These are phyloP conservation scores for Nicotiana paniculata DNA, from an alignment of 257 asterid species.

Conservation along the genomic window DNA sequence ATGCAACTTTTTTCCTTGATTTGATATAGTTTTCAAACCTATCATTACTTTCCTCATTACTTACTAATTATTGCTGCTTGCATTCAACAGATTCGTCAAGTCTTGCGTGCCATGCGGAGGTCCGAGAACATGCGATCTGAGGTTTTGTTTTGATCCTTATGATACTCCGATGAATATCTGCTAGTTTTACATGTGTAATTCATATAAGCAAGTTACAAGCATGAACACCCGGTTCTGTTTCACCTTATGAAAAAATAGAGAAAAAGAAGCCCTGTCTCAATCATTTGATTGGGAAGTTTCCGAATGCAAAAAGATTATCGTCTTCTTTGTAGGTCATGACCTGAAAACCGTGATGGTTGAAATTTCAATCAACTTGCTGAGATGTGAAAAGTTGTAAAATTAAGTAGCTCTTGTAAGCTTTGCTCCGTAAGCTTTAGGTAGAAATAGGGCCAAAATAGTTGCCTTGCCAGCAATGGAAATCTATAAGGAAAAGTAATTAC, in stretches of 20 bases:
- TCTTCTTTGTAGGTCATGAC: background rate
- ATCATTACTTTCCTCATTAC: background rate
- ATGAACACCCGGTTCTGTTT: background rate
- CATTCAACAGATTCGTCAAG: constrained; percentile 65
- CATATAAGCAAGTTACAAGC: background rate
- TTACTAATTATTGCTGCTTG: background rate
- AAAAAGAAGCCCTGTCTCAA: background rate
- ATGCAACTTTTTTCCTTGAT: background rate
- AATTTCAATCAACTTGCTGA: background rate
- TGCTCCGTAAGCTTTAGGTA: background rate
- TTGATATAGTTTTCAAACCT: background rate
- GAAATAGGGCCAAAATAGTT: background rate
- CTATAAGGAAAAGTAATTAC: background rate
- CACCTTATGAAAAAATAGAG: background rate
- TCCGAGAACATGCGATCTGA: constrained; percentile 53
- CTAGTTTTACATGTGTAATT: background rate
- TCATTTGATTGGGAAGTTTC: background rate
- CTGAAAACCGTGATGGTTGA: background rate
- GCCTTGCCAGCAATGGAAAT: background rate
- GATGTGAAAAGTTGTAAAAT: background rate
- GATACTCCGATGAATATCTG: background rate
- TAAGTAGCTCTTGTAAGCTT: background rate
- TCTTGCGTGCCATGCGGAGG: constrained; percentile 72
- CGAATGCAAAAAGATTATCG: too few species aligned
- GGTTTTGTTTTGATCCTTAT: constrained; percentile 45